A percentile compares a stretch with the other conserved stretches of the same genome.
Conservation (phyloP, 2,329 filamentous ascomycete species). For the Xylogone sp. region DNA sequence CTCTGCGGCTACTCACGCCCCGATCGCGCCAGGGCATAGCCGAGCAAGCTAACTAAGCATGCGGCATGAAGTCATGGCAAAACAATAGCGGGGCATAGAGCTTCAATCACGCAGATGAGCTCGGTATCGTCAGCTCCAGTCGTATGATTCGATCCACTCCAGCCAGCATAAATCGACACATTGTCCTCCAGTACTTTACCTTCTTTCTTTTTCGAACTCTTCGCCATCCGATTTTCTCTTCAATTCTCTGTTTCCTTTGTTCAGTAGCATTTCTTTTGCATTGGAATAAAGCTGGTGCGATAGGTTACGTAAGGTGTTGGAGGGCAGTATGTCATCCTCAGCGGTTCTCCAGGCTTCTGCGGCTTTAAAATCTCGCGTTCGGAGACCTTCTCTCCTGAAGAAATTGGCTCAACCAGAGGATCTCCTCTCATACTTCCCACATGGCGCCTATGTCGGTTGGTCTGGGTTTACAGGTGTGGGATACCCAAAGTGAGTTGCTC, state of each 20-base stretch:
- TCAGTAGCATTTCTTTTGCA: neutral
- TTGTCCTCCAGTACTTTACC: too few relatives aligned
- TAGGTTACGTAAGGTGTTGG: neutral
- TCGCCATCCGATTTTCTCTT: neutral
- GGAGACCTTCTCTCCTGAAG: slow-evolving; percentile 71
- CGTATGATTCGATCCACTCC: neutral
- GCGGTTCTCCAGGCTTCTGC: slow-evolving; percentile 25
- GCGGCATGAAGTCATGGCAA: neutral
- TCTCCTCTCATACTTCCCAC: slow-evolving; percentile 74
- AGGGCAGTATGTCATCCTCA: slow-evolving; percentile 19
- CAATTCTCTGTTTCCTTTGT: neutral
- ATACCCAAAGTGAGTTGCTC: slow-evolving; percentile 69
- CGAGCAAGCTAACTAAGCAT: neutral
- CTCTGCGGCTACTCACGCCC: neutral
- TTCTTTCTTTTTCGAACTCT: too few relatives aligned
- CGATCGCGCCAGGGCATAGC: neutral
- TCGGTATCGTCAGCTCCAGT: neutral
- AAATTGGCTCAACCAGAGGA: slow-evolving; percentile 80
- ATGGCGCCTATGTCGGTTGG: slow-evolving; percentile 87
- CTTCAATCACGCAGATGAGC: neutral
- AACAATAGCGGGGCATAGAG: neutral
- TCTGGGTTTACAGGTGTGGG: slow-evolving; percentile 87
- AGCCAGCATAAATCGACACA: neutral
- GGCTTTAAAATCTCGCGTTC: slow-evolving; percentile 70
- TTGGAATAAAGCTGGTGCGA: neutral